Conservation (phyloP, 331 rosid species). For the Phaseolus coccineus region DNA sequence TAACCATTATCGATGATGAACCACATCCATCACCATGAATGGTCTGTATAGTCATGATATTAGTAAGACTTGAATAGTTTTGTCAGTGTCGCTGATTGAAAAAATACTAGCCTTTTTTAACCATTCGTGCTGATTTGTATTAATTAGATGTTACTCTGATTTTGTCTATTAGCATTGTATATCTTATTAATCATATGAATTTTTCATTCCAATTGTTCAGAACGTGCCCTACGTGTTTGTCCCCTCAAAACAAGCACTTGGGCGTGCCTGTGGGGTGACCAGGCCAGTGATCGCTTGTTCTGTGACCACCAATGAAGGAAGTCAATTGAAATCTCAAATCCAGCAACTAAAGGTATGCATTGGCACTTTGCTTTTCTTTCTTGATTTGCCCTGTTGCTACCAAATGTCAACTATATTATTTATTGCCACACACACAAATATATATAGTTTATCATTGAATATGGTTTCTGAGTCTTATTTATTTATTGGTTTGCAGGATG, state of each 20-base stretch:
- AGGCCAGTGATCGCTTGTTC: slow-evolving; percentile 89
- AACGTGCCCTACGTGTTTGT: slow-evolving; percentile 90
- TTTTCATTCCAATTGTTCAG: slow-evolving; percentile 46
- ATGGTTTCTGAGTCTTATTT: slow-evolving; percentile 29
- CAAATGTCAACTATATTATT: background rate
- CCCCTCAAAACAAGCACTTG: slow-evolving; percentile 92
- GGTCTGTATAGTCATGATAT: background rate
- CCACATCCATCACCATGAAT: background rate
- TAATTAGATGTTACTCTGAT: background rate
- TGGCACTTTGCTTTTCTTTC: slow-evolving; percentile 21
- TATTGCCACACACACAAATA: background rate
- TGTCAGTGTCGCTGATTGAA: background rate
- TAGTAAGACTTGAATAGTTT: background rate
- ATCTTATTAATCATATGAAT: slow-evolving; percentile 1
- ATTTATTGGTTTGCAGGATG: slow-evolving; percentile 58
- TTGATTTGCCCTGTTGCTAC: background rate
- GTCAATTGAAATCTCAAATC: slow-evolving; percentile 88
- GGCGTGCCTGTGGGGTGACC: slow-evolving; percentile 89
- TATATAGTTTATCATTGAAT: background rate
- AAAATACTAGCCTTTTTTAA: background rate
- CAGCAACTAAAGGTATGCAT: slow-evolving; percentile 85
- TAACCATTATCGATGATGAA: background rate
- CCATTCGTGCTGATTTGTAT: background rate
- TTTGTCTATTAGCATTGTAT: background rate
- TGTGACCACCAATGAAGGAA: slow-evolving; percentile 88